Evolutionary conservation across 1,284 basidiomycete species (phyloP).

Genomic region (Ceratobasidium sp.): DNA sequence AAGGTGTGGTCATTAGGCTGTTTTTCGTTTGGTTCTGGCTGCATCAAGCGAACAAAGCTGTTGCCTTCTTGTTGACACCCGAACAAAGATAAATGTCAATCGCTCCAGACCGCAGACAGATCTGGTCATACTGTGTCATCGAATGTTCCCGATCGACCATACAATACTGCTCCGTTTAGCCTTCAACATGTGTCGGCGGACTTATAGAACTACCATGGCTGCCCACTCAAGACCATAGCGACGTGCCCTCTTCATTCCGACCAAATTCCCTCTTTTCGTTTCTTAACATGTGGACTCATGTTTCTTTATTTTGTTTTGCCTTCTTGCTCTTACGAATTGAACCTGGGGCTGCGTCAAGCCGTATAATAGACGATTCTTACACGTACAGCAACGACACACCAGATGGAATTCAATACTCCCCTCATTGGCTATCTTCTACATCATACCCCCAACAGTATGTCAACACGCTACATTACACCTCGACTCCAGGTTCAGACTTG

Average conservation of each 20-base stretch:
- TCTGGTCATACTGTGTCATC: background rate
- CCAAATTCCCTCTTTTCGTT: background rate
- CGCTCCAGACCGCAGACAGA: too few species aligned
- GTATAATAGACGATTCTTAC: background rate
- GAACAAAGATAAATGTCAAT: slow-evolving; percentile 4
- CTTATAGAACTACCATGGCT: background rate
- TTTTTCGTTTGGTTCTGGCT: background rate
- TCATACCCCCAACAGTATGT: slow-evolving; percentile 13
- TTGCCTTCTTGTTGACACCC: background rate
- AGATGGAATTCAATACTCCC: slow-evolving; percentile 14
- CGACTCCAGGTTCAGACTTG: slow-evolving; percentile 14
- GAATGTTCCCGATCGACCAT: background rate
- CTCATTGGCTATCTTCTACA: background rate
- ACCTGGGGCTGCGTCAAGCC: background rate
- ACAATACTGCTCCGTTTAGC: background rate
- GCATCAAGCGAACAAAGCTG: slow-evolving; percentile 4
- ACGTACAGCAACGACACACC: background rate
- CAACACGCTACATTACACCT: slow-evolving; percentile 5
- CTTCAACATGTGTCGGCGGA: background rate
- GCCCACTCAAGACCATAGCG: background rate
- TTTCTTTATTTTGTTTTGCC: background rate
- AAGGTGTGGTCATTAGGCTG: background rate
- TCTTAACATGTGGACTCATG: slow-evolving; percentile 3
- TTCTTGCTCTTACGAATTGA: background rate
- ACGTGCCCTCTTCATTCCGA: background rate